Conservation (phyloP, 2,329 filamentous ascomycete species). For the Scleromitrula shiraiana region DNA sequence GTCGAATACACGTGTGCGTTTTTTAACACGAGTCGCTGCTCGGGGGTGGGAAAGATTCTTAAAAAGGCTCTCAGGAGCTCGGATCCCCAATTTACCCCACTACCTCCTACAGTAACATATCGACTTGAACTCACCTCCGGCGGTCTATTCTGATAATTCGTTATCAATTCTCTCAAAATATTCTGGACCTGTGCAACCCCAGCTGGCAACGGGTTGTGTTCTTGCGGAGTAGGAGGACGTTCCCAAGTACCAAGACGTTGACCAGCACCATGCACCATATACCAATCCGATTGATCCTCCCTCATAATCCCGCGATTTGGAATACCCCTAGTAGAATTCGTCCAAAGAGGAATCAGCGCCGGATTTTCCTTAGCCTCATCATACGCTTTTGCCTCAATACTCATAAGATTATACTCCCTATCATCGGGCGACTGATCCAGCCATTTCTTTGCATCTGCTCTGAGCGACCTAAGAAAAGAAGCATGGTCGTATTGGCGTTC, state of each 20-base stretch:
- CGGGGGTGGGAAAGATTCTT: not conserved
- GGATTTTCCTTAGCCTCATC: constrained; percentile 18
- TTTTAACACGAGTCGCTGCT: too few relatives aligned
- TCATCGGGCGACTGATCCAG: constrained; percentile 15
- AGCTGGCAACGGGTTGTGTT: too few relatives aligned
- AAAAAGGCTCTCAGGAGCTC: not conserved
- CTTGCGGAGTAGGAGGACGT: too few relatives aligned
- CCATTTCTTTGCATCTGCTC: constrained; percentile 9
- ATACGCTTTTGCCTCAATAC: constrained; percentile 21
- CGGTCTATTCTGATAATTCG: too few relatives aligned
- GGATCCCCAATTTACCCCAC: not conserved
- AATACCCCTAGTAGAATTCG: constrained; percentile 20
- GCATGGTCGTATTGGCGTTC: constrained; percentile 14
- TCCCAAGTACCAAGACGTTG: not conserved
- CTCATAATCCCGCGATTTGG: constrained; percentile 13
- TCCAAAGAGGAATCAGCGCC: constrained; percentile 22
- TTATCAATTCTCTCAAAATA: too few relatives aligned
- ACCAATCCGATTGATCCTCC: not conserved
- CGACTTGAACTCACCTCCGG: too few relatives aligned
- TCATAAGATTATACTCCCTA: constrained; percentile 16
- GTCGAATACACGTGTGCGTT: constrained; percentile 3
- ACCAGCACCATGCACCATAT: not conserved
- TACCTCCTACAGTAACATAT: not conserved
- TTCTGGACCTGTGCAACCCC: too few relatives aligned
- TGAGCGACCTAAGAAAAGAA: constrained; percentile 17